Evolutionary conservation across 345 rosid genomes (phyloP).

Genomic region (Gossypium arboreum): DNA sequence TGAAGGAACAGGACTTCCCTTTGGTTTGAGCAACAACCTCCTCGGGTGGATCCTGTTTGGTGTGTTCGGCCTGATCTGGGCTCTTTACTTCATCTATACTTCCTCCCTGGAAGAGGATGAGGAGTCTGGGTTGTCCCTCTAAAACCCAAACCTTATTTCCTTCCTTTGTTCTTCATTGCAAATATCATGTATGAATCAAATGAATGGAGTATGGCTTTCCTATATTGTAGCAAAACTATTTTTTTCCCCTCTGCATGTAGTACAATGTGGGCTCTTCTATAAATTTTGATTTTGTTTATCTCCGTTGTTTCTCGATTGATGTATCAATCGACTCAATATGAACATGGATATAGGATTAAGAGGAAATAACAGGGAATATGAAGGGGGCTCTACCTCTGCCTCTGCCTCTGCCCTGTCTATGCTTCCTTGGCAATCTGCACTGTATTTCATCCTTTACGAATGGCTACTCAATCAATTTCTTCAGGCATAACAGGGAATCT

Average conservation of each 20-base stretch:
- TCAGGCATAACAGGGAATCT: too few relatives aligned
- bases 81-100: conserved; percentile 67
- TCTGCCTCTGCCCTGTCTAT: not conserved
- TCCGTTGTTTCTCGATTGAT: not conserved
- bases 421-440: not conserved
- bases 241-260: not conserved
- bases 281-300: not conserved
- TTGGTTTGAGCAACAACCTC: conserved; percentile 91
- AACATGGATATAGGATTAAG: not conserved
- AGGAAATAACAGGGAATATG: not conserved
- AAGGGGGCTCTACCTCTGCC: not conserved
- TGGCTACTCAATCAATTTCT: not conserved
- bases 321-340: not conserved
- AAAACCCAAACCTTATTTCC: not conserved
- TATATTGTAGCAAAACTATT: not conserved
- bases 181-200: not conserved
- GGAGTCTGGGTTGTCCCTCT: conserved; percentile 90
- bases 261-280: not conserved
- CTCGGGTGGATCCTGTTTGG: conserved; percentile 89
- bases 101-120: conserved; percentile 78
- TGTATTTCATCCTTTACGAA: not conserved
- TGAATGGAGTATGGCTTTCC: not conserved
- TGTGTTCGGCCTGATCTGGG: conserved; percentile 80
- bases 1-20: conserved; percentile 92
- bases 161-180: not conserved